Evolutionary conservation across 176 grass and related monocot genomes (phyloP).

Genomic region (Sorghum bicolor): Sorghum_bicolor_NCBIv3 NC_012872.2:8184501-8185000

Average conservation of each 20-base stretch:
- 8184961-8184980: neutral
- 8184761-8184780: neutral
- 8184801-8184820: neutral
- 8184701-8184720: neutral
- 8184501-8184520: neutral
- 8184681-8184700: neutral
- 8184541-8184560: neutral
- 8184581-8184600: neutral
- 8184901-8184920: neutral
- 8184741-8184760: neutral
- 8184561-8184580: neutral
- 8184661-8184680: neutral
- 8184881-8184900: neutral
- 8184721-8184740: neutral
- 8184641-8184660: neutral
- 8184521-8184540: neutral
- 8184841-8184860: neutral
- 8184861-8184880: neutral
- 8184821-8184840: neutral
- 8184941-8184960: neutral
- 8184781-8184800: neutral
- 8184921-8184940: neutral
- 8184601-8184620: too few relatives aligned
- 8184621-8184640: neutral
- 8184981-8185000: constrained; percentile 54